Evolutionary conservation across 1,284 basidiomycete genomes (phyloP), one percentile per base, ranked within the genome.

Genomic region (Cryptococcus sp.): DNA sequence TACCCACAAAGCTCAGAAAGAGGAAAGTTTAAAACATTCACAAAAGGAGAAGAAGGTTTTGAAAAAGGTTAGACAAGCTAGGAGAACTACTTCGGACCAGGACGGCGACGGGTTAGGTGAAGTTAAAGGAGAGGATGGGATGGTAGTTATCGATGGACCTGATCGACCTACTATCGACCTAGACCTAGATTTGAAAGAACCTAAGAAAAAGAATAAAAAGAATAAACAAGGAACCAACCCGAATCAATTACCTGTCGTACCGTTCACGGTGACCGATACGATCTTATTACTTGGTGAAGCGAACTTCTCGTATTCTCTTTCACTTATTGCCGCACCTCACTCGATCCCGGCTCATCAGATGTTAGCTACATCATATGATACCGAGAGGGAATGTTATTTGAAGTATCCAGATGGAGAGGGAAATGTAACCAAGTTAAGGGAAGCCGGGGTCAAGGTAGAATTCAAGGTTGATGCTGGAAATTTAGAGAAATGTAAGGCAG

Each of bases 261-360:
- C 91, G 0, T 91, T 93, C 74, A 75, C 72, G 3, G 63, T 80
- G 0, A 84, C 83, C 24, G 90, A 97, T 69, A 84, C 78, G 40
- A 86, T 98, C 44, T 80, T 98, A 14, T 81, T 97, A 34, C 78
- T 98, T 46, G 93, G 94, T n/a, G 93, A 98, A 77, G 80, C 89
- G 23, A 92, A 98, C 72, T 98, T 98, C 65, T 94, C 91, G 1
- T 98, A 92, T 66, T 80, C 92, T 0, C 82, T 82, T 21, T 85
- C 91, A 7, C 79, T 98, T 7, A 74, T 89, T 14, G 59, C 73
- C 56, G n/a, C 70, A 74, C 50, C 77, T 79, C 61, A 80, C 82
- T 9, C 79, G 54, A 77, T 91, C 19, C 82, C 85, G 0, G 78
- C 86, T 0, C 72, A 71, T 18, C 88, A 87, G 61, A 75, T 98